Base-by-base conservation (phyloP, 768 basidiomycete species). In the Suillus tomentosus region DNA sequence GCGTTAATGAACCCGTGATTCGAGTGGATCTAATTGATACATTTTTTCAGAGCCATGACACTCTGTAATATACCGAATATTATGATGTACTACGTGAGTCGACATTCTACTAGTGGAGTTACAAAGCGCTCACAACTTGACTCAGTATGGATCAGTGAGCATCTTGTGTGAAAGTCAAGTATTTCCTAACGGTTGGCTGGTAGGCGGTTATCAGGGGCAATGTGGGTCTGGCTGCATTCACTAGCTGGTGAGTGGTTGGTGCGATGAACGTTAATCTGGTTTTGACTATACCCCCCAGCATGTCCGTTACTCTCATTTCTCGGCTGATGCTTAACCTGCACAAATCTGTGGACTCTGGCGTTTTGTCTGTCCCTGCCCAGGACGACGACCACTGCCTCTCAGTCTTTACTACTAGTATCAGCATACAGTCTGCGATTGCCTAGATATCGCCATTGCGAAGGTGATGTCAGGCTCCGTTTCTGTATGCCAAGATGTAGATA, bases 271-370 rank as follows among this genome's bases (percentile, higher is more conserved):
- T 1, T 6, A 2, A 11, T 54, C 5, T 11, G 3, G 1, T 13
- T 11, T 54, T 34, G 34, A 54, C 34, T 7, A 19, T 36, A 2
- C 34, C 11, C 9, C 5, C 9, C 43, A 84, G 84, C 66, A 74
- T 84, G 14, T 83, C 85, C 6, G 77, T 84, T 7, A 80, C 79
- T 2, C 78, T 85, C 79, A 80, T 85, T 73, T 85, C 83, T 15
- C 84, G 84, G 14, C 77, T 87, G 2, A 83, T 85, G 77, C 79
- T 86, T 45, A 86, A 87, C 70, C 78, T 86, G 6, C 81, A 85
- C 67, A 71, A 79, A 71, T 78, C 72, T n/a, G 79, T 79, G 9
- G 64, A 65, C 19, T 17, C 17, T 2, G 64, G 64, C 7, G 60
- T 65, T 24, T 61, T 61, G 31, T 64, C 65, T 10, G 14, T 39